A percentile compares a stretch with the other conserved stretches of the same genome.
These are phyloP conservation scores for Chrysanthemum seticuspe DNA, from an alignment of 129 eudicot genomes.

Conservation along the genomic window DNA sequence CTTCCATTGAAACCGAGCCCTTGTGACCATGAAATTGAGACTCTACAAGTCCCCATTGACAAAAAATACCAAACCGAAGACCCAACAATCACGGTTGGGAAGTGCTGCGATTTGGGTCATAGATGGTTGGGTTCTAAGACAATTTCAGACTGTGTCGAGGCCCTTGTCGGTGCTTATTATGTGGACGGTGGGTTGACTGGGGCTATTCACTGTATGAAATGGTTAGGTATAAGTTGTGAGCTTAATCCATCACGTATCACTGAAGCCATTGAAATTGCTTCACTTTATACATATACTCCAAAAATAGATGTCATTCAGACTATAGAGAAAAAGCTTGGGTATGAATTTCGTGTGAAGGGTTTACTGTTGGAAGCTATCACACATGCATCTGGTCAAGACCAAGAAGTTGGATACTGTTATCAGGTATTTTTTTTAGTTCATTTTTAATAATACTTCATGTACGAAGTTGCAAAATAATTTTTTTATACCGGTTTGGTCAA, in stretches of 20 bases:
- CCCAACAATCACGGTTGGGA: constrained; percentile 48
- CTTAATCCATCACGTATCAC: constrained; percentile 52
- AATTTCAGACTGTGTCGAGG: constrained; percentile 92
- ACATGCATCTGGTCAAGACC: constrained; percentile 56
- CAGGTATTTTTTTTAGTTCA: constrained; percentile 39
- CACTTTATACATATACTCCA: constrained; percentile 49
- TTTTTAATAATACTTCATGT: background rate
- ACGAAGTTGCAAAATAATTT: too few relatives aligned
- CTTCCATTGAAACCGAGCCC: constrained; percentile 56
- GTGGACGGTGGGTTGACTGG: constrained; percentile 75
- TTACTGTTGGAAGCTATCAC: constrained; percentile 86
- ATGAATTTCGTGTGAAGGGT: constrained; percentile 61
- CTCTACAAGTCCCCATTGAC: constrained; percentile 62
- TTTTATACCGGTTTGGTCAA: too few relatives aligned
- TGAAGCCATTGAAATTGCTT: constrained; percentile 60
- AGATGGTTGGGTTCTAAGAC: constrained; percentile 91
- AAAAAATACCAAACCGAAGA: constrained; percentile 47
- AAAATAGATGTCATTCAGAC: constrained; percentile 45
- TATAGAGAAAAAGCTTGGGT: constrained; percentile 66
- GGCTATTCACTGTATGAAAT: constrained; percentile 73
- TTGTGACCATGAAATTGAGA: constrained; percentile 72
- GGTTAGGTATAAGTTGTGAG: constrained; percentile 68
- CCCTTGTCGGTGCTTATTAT: constrained; percentile 88
- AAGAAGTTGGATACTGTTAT: constrained; percentile 59
- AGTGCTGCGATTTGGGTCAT: constrained; percentile 82